Evolutionary conservation across 1,139 yeast genomes (phyloP).

Genomic region (Blastobotrys malaysiensis): DNA sequence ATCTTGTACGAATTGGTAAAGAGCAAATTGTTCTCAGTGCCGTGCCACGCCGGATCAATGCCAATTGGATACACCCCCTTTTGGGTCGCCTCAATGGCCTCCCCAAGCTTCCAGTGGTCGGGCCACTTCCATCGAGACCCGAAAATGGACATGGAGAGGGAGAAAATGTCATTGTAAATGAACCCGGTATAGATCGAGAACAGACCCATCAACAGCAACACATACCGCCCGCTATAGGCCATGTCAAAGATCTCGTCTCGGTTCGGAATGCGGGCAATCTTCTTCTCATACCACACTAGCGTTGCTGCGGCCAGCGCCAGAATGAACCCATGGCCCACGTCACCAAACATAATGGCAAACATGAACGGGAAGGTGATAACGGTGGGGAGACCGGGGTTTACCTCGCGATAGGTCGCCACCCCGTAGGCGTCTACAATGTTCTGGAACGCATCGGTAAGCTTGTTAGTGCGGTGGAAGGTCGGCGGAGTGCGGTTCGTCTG

Average conservation of each 20-base stretch:
- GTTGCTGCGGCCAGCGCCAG: constrained; percentile 65
- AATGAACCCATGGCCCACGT: constrained; percentile 90
- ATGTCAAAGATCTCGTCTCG: constrained; percentile 94
- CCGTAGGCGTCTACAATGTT: constrained; percentile 94
- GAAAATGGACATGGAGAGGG: constrained; percentile 82
- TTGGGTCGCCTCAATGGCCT: constrained; percentile 55
- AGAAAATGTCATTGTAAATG: constrained; percentile 87
- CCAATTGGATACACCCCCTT: constrained; percentile 78
- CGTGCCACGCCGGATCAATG: constrained; percentile 95
- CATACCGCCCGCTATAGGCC: constrained; percentile 92
- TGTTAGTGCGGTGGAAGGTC: constrained; percentile 85
- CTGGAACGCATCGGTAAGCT: constrained; percentile 89
- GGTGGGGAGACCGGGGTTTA: constrained; percentile 93
- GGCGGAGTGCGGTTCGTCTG: constrained; percentile 86
- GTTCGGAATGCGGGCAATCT: constrained; percentile 51
- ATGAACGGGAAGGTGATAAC: constrained; percentile 94
- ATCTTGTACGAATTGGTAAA: constrained; percentile 94
- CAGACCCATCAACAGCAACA: constrained; percentile 80
- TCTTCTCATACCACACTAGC: constrained; percentile 64
- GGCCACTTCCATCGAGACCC: constrained; percentile 95
- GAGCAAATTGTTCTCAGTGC: constrained; percentile 83
- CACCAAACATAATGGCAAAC: constrained; percentile 99
- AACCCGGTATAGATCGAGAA: constrained; percentile 94
- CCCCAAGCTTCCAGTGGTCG: constrained; percentile 56
- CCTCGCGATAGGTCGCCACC: constrained; percentile 88